Percentiles rank a stretch among this genome's conserved stretches.
Conservation (phyloP, 441 rosid species). For the Pelargonium cotyledonis region DNA sequence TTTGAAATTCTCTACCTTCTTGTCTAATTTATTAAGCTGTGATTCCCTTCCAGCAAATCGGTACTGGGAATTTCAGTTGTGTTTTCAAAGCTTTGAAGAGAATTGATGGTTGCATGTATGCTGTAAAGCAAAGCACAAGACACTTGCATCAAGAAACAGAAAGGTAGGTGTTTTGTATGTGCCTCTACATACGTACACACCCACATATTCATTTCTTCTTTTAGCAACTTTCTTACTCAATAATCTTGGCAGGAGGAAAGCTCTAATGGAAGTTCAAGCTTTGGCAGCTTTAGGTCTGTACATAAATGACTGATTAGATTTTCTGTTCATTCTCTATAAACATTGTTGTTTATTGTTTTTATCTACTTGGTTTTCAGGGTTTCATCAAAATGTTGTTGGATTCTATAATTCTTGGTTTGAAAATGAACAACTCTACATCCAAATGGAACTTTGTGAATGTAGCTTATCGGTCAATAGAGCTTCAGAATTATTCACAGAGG, state of each 20-base stretch:
- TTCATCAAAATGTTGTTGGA: slow-evolving; percentile 69
- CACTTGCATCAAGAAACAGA: slow-evolving; percentile 62
- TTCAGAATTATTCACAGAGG: slow-evolving; percentile 41
- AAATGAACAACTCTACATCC: slow-evolving; percentile 83
- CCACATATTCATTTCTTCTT: slow-evolving; percentile 6
- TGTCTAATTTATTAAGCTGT: slow-evolving; percentile 9
- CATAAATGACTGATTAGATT: neutral
- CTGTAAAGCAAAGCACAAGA: slow-evolving; percentile 65
- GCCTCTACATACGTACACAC: neutral
- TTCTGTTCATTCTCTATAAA: neutral
- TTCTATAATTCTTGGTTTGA: slow-evolving; percentile 95
- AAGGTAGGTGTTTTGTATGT: slow-evolving; percentile 37
- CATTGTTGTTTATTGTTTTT: neutral
- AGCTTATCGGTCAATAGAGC: slow-evolving; percentile 53
- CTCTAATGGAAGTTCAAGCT: slow-evolving; percentile 97
- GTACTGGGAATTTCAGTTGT: slow-evolving; percentile 73
- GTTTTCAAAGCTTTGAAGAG: slow-evolving; percentile 88
- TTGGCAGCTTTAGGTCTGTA: slow-evolving; percentile 79
- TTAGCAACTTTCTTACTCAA: slow-evolving; percentile 5
- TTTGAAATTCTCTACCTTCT: slow-evolving; percentile 1
- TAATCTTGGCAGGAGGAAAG: slow-evolving; percentile 58
- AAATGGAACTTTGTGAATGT: slow-evolving; percentile 83
- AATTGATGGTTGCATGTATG: slow-evolving; percentile 93
- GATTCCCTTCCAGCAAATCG: slow-evolving; percentile 59
- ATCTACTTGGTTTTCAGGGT: slow-evolving; percentile 33